phyloP scores from a whole-genome alignment of 805 yeast species.

The Pichia phayaonensis region DNA sequence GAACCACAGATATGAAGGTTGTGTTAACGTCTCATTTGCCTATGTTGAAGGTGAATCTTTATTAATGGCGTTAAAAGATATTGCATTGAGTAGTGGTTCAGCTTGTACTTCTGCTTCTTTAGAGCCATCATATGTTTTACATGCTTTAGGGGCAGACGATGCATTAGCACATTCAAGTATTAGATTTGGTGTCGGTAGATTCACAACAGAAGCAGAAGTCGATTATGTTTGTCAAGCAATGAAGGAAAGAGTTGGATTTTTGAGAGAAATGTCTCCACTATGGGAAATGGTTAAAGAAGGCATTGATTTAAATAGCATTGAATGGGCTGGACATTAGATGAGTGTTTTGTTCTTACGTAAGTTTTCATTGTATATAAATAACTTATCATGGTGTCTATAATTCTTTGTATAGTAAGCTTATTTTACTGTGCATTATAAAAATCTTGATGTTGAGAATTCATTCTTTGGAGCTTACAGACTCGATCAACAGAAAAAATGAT shows the following conservation, averaged over 20 bases:
- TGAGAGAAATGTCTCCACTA: slow-evolving; percentile 87
- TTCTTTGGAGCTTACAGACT: no score
- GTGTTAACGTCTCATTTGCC: slow-evolving; percentile 95
- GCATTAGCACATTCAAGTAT: slow-evolving; percentile 98
- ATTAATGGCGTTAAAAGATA: slow-evolving; percentile 94
- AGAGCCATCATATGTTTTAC: slow-evolving; percentile 94
- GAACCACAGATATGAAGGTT: slow-evolving; percentile 73
- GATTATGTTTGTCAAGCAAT: slow-evolving; percentile 91
- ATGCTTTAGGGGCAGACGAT: slow-evolving; percentile 96
- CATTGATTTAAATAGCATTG: slow-evolving; percentile 84
- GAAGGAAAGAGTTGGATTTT: slow-evolving; percentile 78
- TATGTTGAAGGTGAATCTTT: slow-evolving; percentile 97
- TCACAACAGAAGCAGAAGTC: slow-evolving; percentile 92
- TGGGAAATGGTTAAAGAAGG: slow-evolving; percentile 99
- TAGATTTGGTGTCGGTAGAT: slow-evolving; percentile 94
- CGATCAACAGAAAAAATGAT: no score
- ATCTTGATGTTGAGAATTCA: no score
- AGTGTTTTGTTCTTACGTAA: not conserved
- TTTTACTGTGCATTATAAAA: not conserved
- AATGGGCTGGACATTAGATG: slow-evolving; percentile 90
- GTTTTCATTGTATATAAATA: not conserved
- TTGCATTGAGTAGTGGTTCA: slow-evolving; percentile 92
- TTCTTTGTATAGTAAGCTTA: not conserved
- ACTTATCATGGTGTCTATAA: not conserved
- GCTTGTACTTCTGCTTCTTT: slow-evolving; percentile 98